These are phyloP conservation scores for Boletus tylopilopsis DNA, from an alignment of 768 basidiomycete genomes.

Conservation along the genomic window DNA sequence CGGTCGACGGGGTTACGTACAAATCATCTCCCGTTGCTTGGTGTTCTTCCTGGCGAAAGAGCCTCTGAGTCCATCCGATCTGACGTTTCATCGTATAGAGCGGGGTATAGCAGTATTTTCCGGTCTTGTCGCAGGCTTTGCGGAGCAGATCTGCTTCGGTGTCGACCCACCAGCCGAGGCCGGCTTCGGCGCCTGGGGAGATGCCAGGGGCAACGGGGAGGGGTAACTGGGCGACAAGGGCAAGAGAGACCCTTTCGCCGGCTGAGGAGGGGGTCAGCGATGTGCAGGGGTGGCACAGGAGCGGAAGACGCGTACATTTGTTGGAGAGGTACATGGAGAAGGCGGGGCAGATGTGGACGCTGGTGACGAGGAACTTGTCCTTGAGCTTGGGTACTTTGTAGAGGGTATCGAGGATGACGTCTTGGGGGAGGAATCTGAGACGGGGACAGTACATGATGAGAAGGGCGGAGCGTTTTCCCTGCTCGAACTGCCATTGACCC, in stretches of 20 bases:
- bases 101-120: slow-evolving; percentile 25
- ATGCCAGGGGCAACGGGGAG: slow-evolving; percentile 3
- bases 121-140: slow-evolving; percentile 17
- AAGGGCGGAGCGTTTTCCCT: slow-evolving; percentile 31
- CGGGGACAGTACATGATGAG: slow-evolving; percentile 33
- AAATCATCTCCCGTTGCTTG: slow-evolving; percentile 2
- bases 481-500: slow-evolving; percentile 34
- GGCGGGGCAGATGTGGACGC: slow-evolving; percentile 30
- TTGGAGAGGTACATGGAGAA: slow-evolving; percentile 32
- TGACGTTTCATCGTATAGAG: slow-evolving; percentile 24
- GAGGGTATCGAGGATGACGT: slow-evolving; percentile 24
- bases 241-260: slow-evolving; percentile 24
- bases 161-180: slow-evolving; percentile 22
- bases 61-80: background rate
- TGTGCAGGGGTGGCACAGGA: background rate
- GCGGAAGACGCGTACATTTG: slow-evolving; percentile 15
- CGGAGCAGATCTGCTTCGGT: slow-evolving; percentile 20
- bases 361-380: slow-evolving; percentile 34
- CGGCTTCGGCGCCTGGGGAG: slow-evolving; percentile 10
- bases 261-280: slow-evolving; percentile 9
- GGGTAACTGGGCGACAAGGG: slow-evolving; percentile 15
- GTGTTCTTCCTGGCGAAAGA: slow-evolving; percentile 8
- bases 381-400: slow-evolving; percentile 21
- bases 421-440: slow-evolving; percentile 13
- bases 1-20: slow-evolving; percentile 10